Base-by-base conservation (phyloP, 495 filamentous ascomycete species). In the Baudoinia panamericana region DNA sequence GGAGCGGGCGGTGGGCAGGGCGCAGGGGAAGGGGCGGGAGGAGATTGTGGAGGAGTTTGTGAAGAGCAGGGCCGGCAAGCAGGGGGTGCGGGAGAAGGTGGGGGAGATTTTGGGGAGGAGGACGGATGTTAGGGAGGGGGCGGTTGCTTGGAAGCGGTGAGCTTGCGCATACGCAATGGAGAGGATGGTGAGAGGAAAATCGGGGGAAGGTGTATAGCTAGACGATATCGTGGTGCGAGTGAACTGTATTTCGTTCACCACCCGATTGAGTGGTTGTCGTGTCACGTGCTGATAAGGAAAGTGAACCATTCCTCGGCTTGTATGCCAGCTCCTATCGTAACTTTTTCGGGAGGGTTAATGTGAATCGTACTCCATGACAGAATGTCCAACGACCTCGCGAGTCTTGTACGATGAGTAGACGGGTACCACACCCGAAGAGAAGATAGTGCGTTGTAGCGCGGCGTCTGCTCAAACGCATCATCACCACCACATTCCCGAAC, bases 21-120 rank as follows among this genome's bases (percentile, higher is more conserved):
- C 41, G 3, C 54, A 48, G 50, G 63, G 56, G 18, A 48, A 19
- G 17, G 12, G n/a, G 8, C 11, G 11, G 20, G 54, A 63, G 8
- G 54, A 69, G 35, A 45, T 80, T 10, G 53, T 76, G 23, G 44
- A 63, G 16, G 41, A 61, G 26, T 70, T 83, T 30, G 42, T 77
- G 39, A 30, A 53, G 36, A 33, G 15, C 43, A 56, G 41, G 35
- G 32, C 50, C 1, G 61, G 58, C 22, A 65, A 65, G 56, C 45
- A 53, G 39, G 63, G 63, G 7, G 61, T 67, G 10, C 51, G 45
- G 46, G 63, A 67, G 52, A 65, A 64, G 61, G 60, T 65, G 19
- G 47, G 48, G 18, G 63, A 67, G 51, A 52, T 66, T 16, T 43
- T 64, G 46, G 50, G 45, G 28, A 36, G 63, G 46, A 44, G 36